Percentiles rank a stretch among this genome's conserved stretches.
Evolutionary conservation across 345 rosid genomes (phyloP).

Genomic region (Melastoma malabathricum): DNA sequence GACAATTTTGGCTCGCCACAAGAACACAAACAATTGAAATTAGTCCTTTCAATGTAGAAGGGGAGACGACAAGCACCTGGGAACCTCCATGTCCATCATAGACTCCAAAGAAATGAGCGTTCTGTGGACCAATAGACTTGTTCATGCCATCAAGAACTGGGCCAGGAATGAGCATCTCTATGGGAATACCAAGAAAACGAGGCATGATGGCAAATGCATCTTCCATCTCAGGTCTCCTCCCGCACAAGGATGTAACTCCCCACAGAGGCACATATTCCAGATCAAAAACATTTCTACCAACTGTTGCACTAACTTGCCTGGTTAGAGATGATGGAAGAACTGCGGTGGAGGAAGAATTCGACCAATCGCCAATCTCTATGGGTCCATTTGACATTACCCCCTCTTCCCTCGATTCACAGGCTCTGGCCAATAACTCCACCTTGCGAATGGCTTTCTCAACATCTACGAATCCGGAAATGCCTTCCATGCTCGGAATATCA

Average conservation of each 20-base stretch:
- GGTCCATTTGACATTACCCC: constrained; percentile 22
- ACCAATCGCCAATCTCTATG: constrained; percentile 22
- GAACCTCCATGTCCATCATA: constrained; percentile 98
- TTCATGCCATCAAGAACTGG: constrained; percentile 38
- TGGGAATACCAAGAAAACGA: constrained; percentile 47
- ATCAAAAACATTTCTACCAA: constrained; percentile 69
- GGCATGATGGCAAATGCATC: constrained; percentile 69
- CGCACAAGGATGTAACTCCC: constrained; percentile 73
- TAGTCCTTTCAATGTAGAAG: background rate
- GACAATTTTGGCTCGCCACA: background rate
- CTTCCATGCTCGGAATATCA: constrained; percentile 35
- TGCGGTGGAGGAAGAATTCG: constrained; percentile 21
- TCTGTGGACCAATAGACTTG: constrained; percentile 39
- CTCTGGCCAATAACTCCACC: constrained; percentile 29
- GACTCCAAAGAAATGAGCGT: constrained; percentile 80
- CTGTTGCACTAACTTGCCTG: constrained; percentile 16
- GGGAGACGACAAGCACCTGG: constrained; percentile 32
- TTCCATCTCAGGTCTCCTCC: constrained; percentile 97
- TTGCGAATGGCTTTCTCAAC: constrained; percentile 23
- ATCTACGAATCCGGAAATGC: constrained; percentile 21
- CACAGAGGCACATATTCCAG: constrained; percentile 79
- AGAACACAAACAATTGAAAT: background rate
- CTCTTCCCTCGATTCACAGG: constrained; percentile 19
- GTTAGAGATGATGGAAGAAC: constrained; percentile 31
- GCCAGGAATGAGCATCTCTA: constrained; percentile 62